Evolutionary conservation across 495 filamentous ascomycete genomes (phyloP).

Genomic region (Penicillium daleae): DNA sequence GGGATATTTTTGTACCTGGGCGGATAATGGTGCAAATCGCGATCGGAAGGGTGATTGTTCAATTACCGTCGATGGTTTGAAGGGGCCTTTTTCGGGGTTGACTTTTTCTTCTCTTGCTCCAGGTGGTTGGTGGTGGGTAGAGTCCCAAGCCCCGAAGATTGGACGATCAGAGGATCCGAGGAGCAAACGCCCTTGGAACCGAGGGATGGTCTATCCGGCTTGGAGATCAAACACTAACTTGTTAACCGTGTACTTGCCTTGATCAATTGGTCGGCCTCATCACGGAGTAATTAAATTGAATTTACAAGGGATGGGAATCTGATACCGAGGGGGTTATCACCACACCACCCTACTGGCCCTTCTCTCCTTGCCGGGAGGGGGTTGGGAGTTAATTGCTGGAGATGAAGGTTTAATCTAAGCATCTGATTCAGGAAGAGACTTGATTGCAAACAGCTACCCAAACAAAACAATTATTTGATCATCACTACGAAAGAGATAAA

Average conservation of each 20-base stretch:
- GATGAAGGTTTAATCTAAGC: slow-evolving; percentile 13
- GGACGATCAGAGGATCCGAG: slow-evolving; percentile 13
- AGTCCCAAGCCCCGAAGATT: slow-evolving; percentile 17
- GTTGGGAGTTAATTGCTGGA: slow-evolving; percentile 3
- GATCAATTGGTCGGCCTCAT: neutral
- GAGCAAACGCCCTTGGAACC: slow-evolving; percentile 5
- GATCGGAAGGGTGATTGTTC: neutral
- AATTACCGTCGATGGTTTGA: neutral
- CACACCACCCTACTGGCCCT: no score
- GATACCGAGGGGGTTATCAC: slow-evolving; percentile 2
- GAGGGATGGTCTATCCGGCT: neutral
- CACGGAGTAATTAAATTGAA: neutral
- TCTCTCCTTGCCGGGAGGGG: slow-evolving; percentile 8
- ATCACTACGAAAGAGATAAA: neutral
- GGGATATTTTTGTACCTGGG: slow-evolving; percentile 8
- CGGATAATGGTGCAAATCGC: neutral
- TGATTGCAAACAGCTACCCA: neutral
- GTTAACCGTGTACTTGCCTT: neutral
- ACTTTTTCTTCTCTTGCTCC: slow-evolving; percentile 1
- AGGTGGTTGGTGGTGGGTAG: slow-evolving; percentile 6
- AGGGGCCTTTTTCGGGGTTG: neutral
- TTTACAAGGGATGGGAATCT: slow-evolving; percentile 1
- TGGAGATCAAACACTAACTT: slow-evolving; percentile 3
- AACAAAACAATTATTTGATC: neutral
- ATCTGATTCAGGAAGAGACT: neutral